phyloP scores from a whole-genome alignment of 495 filamentous ascomycete genomes.

The Hypoxylon fuscum region DNA sequence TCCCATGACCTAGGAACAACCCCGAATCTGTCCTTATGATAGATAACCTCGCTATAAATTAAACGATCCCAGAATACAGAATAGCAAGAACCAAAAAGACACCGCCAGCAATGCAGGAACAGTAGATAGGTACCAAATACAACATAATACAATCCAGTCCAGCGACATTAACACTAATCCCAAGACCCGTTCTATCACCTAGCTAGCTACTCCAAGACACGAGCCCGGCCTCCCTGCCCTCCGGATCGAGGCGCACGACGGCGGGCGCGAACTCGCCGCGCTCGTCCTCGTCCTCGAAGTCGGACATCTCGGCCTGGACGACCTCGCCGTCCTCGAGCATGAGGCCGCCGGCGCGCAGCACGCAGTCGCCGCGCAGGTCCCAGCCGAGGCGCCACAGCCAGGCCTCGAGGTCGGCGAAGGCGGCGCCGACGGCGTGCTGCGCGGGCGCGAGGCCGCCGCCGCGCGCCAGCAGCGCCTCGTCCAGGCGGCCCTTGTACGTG shows the following conservation, averaged over 20 bases:
- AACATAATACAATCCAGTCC: background rate
- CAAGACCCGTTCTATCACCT: background rate
- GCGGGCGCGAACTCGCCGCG: constrained; percentile 86
- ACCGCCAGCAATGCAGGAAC: too few species aligned
- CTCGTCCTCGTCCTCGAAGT: constrained; percentile 83
- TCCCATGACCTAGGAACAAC: too few species aligned
- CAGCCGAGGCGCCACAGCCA: constrained; percentile 56
- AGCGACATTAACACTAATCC: too few species aligned
- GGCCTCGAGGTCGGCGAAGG: constrained; percentile 55
- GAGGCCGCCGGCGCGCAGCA: constrained; percentile 66
- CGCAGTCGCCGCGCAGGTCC: constrained; percentile 53
- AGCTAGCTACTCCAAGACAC: constrained; percentile 58
- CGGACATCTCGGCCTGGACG: constrained; percentile 79
- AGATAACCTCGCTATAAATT: too few species aligned
- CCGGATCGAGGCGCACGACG: constrained; percentile 73
- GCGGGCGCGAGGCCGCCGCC: constrained; percentile 42
- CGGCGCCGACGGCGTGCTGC: constrained; percentile 46
- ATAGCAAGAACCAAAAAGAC: too few species aligned
- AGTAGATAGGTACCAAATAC: too few species aligned
- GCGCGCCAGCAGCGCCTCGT: constrained; percentile 44
- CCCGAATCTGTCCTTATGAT: too few species aligned
- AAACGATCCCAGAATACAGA: too few species aligned
- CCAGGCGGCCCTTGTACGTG: constrained; percentile 54
- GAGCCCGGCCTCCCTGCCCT: constrained; percentile 59
- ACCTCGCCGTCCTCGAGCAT: constrained; percentile 78